A percentile compares a stretch with the other conserved stretches of the same genome.
Evolutionary conservation across 2,329 filamentous ascomycete genomes (phyloP).

Genomic region (Exophiala aquamarina): DNA sequence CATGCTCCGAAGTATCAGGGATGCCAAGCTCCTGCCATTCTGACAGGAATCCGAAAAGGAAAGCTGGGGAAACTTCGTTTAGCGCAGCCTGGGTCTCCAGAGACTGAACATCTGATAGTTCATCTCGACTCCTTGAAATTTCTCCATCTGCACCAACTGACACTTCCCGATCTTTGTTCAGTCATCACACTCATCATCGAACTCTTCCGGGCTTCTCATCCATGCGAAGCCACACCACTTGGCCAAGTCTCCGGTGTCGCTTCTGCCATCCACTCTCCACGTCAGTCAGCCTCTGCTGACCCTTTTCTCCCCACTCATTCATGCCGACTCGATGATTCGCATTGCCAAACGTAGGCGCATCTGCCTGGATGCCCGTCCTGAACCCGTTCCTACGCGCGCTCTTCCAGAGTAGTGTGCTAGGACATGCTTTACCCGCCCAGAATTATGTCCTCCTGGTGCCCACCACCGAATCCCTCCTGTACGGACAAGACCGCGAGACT

Average conservation of each 20-base stretch:
- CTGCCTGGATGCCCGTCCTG: conserved; percentile 87
- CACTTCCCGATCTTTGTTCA: too few relatives aligned
- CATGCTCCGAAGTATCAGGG: too few relatives aligned
- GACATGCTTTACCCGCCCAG: conserved; percentile 87
- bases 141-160: too few relatives aligned
- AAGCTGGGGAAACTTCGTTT: not conserved
- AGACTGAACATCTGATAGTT: too few relatives aligned
- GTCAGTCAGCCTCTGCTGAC: not conserved
- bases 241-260: too few relatives aligned
- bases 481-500: conserved; percentile 82
- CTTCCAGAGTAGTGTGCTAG: conserved; percentile 90
- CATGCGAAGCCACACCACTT: not conserved
- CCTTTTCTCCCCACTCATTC: conserved; percentile 3
- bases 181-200: conserved; percentile 2
- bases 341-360: conserved; percentile 23
- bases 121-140: too few relatives aligned
- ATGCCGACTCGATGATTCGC: conserved; percentile 22
- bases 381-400: conserved; percentile 98
- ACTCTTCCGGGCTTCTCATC: not conserved
- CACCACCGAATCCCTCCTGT: conserved; percentile 86
- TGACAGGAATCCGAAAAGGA: not conserved
- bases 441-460: conserved; percentile 94
- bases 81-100: too few relatives aligned
- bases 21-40: not conserved
- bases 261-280: not conserved